Evolutionary conservation across 2,329 filamentous ascomycete genomes (phyloP), one percentile per base, ranked within the genome.

Genomic region (Sclerotinia sclerotiorum): DNA sequence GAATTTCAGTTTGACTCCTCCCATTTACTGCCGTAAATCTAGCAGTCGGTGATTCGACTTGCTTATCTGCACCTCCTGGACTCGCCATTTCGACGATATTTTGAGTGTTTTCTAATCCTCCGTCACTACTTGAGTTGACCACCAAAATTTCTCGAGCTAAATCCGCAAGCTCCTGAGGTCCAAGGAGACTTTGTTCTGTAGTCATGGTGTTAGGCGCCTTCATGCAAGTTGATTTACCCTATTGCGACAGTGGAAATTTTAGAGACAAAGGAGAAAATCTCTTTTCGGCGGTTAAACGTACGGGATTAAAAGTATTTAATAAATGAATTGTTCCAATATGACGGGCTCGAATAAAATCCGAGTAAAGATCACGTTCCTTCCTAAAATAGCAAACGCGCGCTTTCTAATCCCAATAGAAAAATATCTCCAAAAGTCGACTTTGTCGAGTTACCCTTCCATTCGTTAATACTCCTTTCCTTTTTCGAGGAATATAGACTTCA

Each of bases 1-100:
- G 21, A 5, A 17, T 46, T 46, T 51, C 65, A 13, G 35, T 46
- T 48, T 71, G 71, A 39, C 77, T 74, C 46, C 74, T 74, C 42
- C 74, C 75, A 71, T 79, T 79, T 5, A 79, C 77, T 11, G 77
- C 77, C 2, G 77, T 79, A 62, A 79, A 79, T 57, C 77, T 72
- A 55, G 76, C 74, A 1, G 73, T 77, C 19, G 76, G 76, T 44
- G 76, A 73, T 54, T 77, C 75, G 5, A 69, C 71, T 55, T 69
- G 70, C 48, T 68, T 65, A 11, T 65, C 68, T 56, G 70, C 56
- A 48, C 74, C 74, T 64, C 71, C 71, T 32, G 69, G 68, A 24
- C 63, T 68, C 27, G 44, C 68, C 72, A 73, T 74, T 32, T 69
- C 67, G 21, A 32, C 65, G 27, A 48, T 52, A 21, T 46, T 58